Percentiles rank a stretch among this genome's conserved stretches.
Conservation (phyloP, 352 stramenopile genomes). For the Globisporangium recalcitrans region DNA sequence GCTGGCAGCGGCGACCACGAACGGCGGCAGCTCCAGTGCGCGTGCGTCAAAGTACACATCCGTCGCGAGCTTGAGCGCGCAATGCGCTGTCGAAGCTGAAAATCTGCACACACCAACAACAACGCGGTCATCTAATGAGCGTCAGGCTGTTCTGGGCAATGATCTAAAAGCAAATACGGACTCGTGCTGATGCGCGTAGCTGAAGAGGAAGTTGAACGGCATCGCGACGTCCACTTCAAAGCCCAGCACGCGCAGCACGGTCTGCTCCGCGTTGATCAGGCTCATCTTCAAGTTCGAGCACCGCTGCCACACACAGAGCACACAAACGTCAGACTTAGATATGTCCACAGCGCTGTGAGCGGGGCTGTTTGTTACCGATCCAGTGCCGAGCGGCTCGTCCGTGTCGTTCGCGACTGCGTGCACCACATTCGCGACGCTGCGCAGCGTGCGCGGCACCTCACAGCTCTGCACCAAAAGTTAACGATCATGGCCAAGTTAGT, state of each 20-base stretch:
- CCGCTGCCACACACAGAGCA: constrained; percentile 19
- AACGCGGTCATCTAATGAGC: neutral
- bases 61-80: constrained; percentile 31
- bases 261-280: constrained; percentile 51
- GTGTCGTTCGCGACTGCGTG: constrained; percentile 30
- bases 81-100: constrained; percentile 25
- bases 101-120: constrained; percentile 15
- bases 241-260: constrained; percentile 35
- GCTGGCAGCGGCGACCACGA: constrained; percentile 26
- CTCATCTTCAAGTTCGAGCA: constrained; percentile 40
- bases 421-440: constrained; percentile 47
- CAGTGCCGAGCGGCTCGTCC: constrained; percentile 25
- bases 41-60: constrained; percentile 28
- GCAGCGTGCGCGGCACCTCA: constrained; percentile 37
- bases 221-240: constrained; percentile 45
- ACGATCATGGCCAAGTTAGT: neutral
- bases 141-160: neutral
- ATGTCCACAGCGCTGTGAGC: no score
- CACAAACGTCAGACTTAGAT: neutral
- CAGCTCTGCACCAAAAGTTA: constrained; percentile 24
- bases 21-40: constrained; percentile 22
- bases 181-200: constrained; percentile 25
- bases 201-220: constrained; percentile 31
- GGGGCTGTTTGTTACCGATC: constrained; percentile 19
- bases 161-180: constrained; percentile 10